A percentile compares a stretch with the other conserved stretches of the same genome.
These are phyloP conservation scores for Kuraishia molischiana DNA, from an alignment of 805 yeast genomes.

Conservation along the genomic window DNA sequence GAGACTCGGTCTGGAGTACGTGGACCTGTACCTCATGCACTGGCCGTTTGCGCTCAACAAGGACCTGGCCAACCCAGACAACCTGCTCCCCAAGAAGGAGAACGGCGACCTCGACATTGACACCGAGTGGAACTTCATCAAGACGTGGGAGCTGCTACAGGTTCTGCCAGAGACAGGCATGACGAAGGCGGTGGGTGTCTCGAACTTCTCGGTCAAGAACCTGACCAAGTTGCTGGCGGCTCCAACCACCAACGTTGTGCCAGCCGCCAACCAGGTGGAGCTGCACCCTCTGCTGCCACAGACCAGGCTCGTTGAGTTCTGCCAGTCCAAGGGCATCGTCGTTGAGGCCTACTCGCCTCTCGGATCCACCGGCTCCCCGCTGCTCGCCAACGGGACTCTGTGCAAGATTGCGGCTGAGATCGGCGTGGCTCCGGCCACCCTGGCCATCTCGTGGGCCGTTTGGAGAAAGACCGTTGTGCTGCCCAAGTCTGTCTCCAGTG, in stretches of 20 bases:
- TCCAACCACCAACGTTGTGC: constrained; percentile 41
- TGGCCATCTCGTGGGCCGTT: constrained; percentile 49
- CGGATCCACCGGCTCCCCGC: constrained; percentile 51
- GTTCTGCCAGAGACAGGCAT: constrained; percentile 41
- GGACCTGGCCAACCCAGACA: constrained; percentile 18
- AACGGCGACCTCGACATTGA: constrained; percentile 22
- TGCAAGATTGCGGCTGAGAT: constrained; percentile 34
- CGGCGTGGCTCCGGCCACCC: constrained; percentile 35
- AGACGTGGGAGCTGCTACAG: constrained; percentile 64
- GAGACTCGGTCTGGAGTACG: constrained; percentile 46
- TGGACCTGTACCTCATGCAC: constrained; percentile 58
- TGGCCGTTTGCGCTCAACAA: constrained; percentile 47
- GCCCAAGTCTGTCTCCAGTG: constrained; percentile 23
- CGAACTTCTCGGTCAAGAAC: constrained; percentile 56
- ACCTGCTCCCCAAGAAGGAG: constrained; percentile 21
- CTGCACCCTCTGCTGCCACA: constrained; percentile 69
- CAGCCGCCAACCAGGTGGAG: constrained; percentile 72
- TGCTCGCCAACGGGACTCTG: constrained; percentile 34
- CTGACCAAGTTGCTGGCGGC: constrained; percentile 39
- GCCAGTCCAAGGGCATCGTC: constrained; percentile 40
- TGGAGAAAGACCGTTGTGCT: constrained; percentile 36
- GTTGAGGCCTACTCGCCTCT: constrained; percentile 77
- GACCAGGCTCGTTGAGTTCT: constrained; percentile 42
- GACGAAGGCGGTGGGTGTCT: constrained; percentile 66
- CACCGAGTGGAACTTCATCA: constrained; percentile 29